A percentile compares a stretch with the other conserved stretches of the same genome.
phyloP scores from a whole-genome alignment of 108 stramenopile species.

The Conticribra guillardii region DNA sequence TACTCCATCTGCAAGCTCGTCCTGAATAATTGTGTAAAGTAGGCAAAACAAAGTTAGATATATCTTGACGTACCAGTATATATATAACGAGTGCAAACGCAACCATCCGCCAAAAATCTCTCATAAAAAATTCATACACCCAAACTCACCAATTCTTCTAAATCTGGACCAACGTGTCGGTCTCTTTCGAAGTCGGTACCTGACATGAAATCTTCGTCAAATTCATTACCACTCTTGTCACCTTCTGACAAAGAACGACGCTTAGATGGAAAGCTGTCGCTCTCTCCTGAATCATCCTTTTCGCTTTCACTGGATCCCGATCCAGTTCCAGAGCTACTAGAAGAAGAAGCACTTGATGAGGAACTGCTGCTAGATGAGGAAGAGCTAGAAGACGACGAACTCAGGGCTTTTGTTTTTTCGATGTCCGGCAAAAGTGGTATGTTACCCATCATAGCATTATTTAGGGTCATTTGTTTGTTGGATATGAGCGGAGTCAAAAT shows the following conservation, averaged over 20 bases:
- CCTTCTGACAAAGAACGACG: slow-evolving; percentile 18
- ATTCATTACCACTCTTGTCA: slow-evolving; percentile 50
- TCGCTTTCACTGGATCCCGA: slow-evolving; percentile 66
- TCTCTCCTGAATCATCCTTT: slow-evolving; percentile 46
- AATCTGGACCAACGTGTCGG: slow-evolving; percentile 57
- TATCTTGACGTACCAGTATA: too few species aligned
- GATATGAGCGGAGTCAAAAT: slow-evolving; percentile 34
- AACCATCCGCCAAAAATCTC: too few species aligned
- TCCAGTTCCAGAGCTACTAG: slow-evolving; percentile 74
- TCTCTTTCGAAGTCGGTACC: slow-evolving; percentile 59
- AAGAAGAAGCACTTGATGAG: slow-evolving; percentile 77
- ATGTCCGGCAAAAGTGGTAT: slow-evolving; percentile 8
- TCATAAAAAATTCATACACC: too few species aligned
- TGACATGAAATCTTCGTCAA: slow-evolving; percentile 57
- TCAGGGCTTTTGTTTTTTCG: slow-evolving; percentile 44
- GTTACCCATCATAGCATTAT: background rate
- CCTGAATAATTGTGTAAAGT: slow-evolving; percentile 4
- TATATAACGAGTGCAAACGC: too few species aligned
- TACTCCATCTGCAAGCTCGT: slow-evolving; percentile 52
- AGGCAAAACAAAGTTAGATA: background rate
- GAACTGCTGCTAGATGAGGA: slow-evolving; percentile 65
- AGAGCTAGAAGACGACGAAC: slow-evolving; percentile 54
- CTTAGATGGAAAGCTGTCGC: slow-evolving; percentile 2
- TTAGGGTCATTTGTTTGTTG: slow-evolving; percentile 22
- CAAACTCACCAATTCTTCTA: slow-evolving; percentile 59